A percentile compares a stretch with the other conserved stretches of the same genome.
Conservation (phyloP, 2,329 filamentous ascomycete species). For the Cercospora berteroae region DNA sequence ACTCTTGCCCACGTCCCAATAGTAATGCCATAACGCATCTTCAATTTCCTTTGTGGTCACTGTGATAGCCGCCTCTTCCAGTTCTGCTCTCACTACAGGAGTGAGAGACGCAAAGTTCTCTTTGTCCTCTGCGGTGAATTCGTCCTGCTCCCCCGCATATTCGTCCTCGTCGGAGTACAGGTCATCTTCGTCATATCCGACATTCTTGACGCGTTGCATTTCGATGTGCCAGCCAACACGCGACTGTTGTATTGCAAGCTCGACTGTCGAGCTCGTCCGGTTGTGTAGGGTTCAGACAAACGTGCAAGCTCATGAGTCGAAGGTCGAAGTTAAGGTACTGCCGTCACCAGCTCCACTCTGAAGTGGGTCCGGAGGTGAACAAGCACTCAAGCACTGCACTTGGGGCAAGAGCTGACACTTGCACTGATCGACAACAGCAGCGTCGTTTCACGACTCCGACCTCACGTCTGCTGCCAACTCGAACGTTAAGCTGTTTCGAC, state of each 20-base stretch:
- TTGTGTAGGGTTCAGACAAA: not conserved
- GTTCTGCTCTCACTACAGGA: slow-evolving; percentile 37
- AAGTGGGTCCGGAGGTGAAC: not conserved
- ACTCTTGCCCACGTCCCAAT: slow-evolving; percentile 85
- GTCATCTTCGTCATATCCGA: slow-evolving; percentile 53
- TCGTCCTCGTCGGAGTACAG: slow-evolving; percentile 52
- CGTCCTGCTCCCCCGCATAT: slow-evolving; percentile 44
- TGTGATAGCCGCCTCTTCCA: slow-evolving; percentile 41
- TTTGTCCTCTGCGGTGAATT: slow-evolving; percentile 42
- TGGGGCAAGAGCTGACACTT: not conserved
- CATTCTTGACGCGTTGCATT: slow-evolving; percentile 48
- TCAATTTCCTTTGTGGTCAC: slow-evolving; percentile 73
- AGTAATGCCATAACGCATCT: slow-evolving; percentile 92
- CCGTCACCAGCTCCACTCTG: slow-evolving; percentile 6
- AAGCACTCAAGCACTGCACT: not conserved
- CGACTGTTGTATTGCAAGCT: not conserved
- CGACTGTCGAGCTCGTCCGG: not conserved
- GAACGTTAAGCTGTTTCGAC: not conserved
- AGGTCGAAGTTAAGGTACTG: slow-evolving; percentile 3
- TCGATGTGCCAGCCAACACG: not conserved
- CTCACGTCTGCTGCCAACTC: slow-evolving; percentile 3
- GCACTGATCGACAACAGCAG: slow-evolving; percentile 2
- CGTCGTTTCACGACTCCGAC: not conserved
- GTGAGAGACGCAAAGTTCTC: slow-evolving; percentile 36
- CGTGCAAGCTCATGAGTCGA: not conserved